These are phyloP conservation scores for Diplodia intermedia DNA, from an alignment of 2,329 filamentous ascomycete species.

Conservation along the genomic window DNA sequence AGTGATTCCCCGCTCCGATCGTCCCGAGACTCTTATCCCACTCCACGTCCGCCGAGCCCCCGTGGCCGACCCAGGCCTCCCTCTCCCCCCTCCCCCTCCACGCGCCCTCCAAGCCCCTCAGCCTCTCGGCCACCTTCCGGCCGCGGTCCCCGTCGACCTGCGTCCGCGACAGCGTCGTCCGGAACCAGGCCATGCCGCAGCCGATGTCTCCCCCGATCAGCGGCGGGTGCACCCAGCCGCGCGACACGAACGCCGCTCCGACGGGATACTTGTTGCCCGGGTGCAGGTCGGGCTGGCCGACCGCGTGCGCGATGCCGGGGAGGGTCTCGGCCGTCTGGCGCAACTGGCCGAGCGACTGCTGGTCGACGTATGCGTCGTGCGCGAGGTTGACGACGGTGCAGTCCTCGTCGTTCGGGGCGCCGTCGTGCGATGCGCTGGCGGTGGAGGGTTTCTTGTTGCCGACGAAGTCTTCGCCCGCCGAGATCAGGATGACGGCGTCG, in stretches of 20 bases:
- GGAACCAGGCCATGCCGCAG: conserved; percentile 51
- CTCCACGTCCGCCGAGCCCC: conserved; percentile 39
- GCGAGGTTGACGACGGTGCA: conserved; percentile 41
- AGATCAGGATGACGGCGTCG: conserved; percentile 41
- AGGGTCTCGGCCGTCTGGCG: conserved; percentile 43
- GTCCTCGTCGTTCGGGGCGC: not conserved
- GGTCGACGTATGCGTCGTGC: conserved; percentile 41
- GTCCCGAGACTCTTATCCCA: conserved; percentile 47
- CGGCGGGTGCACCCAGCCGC: conserved; percentile 48
- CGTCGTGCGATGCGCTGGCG: conserved; percentile 24
- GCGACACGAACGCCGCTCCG: conserved; percentile 46
- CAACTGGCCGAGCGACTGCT: conserved; percentile 43
- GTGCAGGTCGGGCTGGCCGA: conserved; percentile 49
- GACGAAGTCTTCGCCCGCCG: conserved; percentile 44
- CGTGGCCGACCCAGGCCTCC: conserved; percentile 42
- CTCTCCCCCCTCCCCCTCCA: conserved; percentile 42
- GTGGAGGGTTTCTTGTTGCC: conserved; percentile 38
- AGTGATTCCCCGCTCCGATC: conserved; percentile 50
- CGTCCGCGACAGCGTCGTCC: conserved; percentile 41
- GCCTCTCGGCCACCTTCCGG: conserved; percentile 45
- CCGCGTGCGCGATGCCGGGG: conserved; percentile 45
- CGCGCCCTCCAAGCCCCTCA: conserved; percentile 47
- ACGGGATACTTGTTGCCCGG: conserved; percentile 49
- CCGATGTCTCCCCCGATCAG: conserved; percentile 51
- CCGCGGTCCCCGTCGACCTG: conserved; percentile 46